Evolutionary conservation across 306 rosid genomes (phyloP).

Genomic region (Delonix regia): DNA sequence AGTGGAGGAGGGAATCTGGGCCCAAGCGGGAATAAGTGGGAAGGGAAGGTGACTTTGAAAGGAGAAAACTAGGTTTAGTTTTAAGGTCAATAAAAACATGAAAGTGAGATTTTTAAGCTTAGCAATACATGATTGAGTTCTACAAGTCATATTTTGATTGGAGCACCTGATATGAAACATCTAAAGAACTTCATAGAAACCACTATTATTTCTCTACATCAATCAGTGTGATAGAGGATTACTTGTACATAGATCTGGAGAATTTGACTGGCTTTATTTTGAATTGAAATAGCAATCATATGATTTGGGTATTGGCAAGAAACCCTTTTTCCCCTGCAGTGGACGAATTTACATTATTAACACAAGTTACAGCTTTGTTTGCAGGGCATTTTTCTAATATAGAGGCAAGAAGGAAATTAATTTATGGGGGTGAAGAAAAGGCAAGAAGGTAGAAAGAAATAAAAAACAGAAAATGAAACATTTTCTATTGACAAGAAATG

Average conservation of each 20-base stretch:
- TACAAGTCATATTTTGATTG: no score
- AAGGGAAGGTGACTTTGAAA: no score
- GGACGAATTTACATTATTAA: constrained; percentile 42
- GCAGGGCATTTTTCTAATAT: constrained; percentile 30
- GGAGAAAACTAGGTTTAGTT: no score
- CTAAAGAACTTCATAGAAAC: not conserved
- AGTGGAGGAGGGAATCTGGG: no score
- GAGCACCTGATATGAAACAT: not conserved
- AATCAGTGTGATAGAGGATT: constrained; percentile 39
- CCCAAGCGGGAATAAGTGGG: no score
- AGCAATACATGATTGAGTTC: no score
- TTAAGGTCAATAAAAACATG: no score
- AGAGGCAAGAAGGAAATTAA: constrained; percentile 23
- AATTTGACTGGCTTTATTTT: constrained; percentile 19
- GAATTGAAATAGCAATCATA: constrained; percentile 27
- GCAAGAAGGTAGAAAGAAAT: not conserved
- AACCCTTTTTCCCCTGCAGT: constrained; percentile 31
- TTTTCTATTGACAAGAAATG: constrained; percentile 43
- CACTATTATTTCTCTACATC: not conserved
- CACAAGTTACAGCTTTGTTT: constrained; percentile 48
- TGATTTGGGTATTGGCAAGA: constrained; percentile 41
- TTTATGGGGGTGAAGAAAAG: constrained; percentile 28
- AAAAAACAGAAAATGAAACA: not conserved
- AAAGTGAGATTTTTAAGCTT: no score
- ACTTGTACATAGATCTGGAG: constrained; percentile 40